Evolutionary conservation across 345 rosid species (phyloP).

Genomic region (Turnera subulata): DNA sequence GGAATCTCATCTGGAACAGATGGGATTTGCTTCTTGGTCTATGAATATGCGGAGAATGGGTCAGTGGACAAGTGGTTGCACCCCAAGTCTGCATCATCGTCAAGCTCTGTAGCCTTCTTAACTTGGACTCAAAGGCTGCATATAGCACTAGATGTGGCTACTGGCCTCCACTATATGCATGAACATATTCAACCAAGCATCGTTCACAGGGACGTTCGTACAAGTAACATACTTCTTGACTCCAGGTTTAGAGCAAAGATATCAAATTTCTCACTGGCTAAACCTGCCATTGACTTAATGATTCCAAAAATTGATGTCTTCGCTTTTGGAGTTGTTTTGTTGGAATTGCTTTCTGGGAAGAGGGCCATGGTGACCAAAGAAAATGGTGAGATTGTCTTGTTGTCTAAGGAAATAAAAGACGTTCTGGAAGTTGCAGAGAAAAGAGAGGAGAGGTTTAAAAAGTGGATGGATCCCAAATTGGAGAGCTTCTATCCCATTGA

Average conservation of each 20-base stretch:
- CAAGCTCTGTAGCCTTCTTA: conserved; percentile 24
- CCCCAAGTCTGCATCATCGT: conserved; percentile 25
- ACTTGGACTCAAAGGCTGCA: conserved; percentile 52
- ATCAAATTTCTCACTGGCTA: conserved; percentile 51
- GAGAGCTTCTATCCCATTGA: conserved; percentile 44
- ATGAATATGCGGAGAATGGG: conserved; percentile 59
- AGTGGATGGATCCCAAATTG: conserved; percentile 54
- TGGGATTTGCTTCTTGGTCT: conserved; percentile 49
- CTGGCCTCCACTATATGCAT: conserved; percentile 57
- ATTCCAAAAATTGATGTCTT: conserved; percentile 52
- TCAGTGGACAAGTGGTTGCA: conserved; percentile 50
- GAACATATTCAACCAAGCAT: conserved; percentile 58
- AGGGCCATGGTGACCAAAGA: conserved; percentile 43
- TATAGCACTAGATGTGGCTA: conserved; percentile 55
- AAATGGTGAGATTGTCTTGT: conserved; percentile 36
- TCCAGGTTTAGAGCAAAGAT: conserved; percentile 51
- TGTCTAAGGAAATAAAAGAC: conserved; percentile 41
- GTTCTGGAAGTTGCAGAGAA: conserved; percentile 33
- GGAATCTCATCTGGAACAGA: conserved; percentile 40
- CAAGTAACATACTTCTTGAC: conserved; percentile 53
- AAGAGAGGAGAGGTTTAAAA: conserved; percentile 33
- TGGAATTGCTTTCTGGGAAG: conserved; percentile 58
- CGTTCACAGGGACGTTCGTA: conserved; percentile 47
- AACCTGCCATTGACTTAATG: conserved; percentile 24
- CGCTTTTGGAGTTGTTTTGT: conserved; percentile 50